Conservation (phyloP, 78 protist genomes). For the Capsaspora owczarzaki region DNA sequence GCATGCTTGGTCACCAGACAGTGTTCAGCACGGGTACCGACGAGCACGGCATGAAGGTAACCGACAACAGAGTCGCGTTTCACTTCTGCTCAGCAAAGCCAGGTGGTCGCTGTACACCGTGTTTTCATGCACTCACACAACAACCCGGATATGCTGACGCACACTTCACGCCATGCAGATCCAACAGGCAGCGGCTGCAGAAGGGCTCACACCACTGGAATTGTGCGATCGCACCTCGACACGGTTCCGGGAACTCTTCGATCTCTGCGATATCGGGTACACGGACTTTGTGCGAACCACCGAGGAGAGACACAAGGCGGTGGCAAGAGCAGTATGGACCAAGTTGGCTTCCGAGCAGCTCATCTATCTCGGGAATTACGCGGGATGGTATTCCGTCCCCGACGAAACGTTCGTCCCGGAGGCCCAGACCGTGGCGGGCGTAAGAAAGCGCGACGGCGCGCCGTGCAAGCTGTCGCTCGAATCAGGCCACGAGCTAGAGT, state of each 20-base stretch:
- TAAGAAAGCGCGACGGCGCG: no score
- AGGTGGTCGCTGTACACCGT: background rate
- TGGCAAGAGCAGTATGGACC: background rate
- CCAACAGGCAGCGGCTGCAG: background rate
- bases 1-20: constrained; percentile 24
- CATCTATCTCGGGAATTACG: constrained; percentile 76
- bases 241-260: background rate
- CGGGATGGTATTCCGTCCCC: constrained; percentile 85
- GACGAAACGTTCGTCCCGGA: constrained; percentile 87
- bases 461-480: constrained; percentile 40
- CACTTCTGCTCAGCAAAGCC: background rate
- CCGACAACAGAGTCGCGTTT: background rate
- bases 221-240: background rate
- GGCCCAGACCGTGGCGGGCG: constrained; percentile 48
- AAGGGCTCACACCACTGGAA: background rate
- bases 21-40: constrained; percentile 83
- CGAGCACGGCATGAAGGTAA: constrained; percentile 87
- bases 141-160: background rate
- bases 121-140: background rate
- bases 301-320: background rate
- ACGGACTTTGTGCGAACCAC: background rate
- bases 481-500: constrained; percentile 37
- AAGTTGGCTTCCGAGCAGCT: constrained; percentile 22
- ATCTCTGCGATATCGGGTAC: background rate
- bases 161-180: background rate